Base-by-base conservation (phyloP, 208 protist genomes). In the Trypanosoma brucei region DNA sequence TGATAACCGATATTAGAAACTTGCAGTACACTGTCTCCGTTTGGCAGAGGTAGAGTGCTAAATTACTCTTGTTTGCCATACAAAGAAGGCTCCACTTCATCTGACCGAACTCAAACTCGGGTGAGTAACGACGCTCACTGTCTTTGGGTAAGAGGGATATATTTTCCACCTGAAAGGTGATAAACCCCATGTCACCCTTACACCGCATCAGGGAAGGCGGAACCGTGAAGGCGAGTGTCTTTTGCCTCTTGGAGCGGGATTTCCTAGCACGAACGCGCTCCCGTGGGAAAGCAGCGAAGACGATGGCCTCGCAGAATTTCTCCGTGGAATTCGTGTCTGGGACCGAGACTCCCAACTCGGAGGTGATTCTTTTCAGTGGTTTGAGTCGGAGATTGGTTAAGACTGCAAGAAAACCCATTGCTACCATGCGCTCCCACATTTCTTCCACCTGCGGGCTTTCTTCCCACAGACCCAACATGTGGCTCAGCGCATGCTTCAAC, bases 371-470 rank as follows among this genome's bases (percentile, higher is more conserved):
- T 75, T 92, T 92, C 30, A 95, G 77, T 62, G 89, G 89, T 70
- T 88, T 92, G 36, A 92, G 73, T 6, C 89, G 86, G 58, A 95
- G 77, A 66, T 95, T 93, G 8, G 89, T 93, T 22, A 95, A 78
- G 37, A 95, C 89, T 3, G 83, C 86, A 14, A 91, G 59, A 55
- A 95, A 92, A 5, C 89, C 89, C 83, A 95, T 93, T 4, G 89
- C 89, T 44, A 95, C 81, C 83, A 95, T 93, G 57, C 86, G 81
- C 75, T 95, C 86, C 86, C 89, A 93, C 78, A 95, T 93, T 55
- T 90, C 86, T 65, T 83, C 83, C 49, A 91, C 89, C 2, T 79
- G 80, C 0, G 89, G 84, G 46, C 83, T 84, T 48, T 90, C 80
- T 44, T 88, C 76, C 30, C 84, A 83, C 3, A 95, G 76, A 48